Evolutionary conservation across 148 eudicot species (phyloP).

Genomic region (Nyssa sinensis): DNA sequence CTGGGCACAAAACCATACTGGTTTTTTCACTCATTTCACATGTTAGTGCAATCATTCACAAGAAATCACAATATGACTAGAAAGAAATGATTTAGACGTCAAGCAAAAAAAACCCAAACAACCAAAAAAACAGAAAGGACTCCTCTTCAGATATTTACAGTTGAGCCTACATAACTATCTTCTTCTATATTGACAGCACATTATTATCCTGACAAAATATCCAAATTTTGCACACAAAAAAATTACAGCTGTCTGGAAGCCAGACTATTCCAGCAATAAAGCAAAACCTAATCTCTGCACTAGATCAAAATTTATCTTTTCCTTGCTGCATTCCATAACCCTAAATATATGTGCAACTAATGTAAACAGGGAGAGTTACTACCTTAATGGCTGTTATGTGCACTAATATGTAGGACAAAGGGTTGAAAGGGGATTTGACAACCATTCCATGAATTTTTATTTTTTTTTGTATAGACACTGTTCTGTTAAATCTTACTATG

Average conservation of each 20-base stretch:
- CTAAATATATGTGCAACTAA: background rate
- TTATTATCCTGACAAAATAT: background rate
- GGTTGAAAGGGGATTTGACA: background rate
- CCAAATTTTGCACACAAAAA: background rate
- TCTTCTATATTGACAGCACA: background rate
- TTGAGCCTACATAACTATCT: background rate
- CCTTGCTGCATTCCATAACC: background rate
- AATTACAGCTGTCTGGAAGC: background rate
- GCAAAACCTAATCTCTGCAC: background rate
- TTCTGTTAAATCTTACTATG: background rate
- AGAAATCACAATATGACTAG: too few species aligned
- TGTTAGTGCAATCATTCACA: too few species aligned
- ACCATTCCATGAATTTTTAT: background rate
- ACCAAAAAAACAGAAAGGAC: background rate
- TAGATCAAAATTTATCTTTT: background rate
- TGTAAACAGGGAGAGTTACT: background rate
- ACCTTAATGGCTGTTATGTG: background rate
- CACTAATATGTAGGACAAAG: background rate
- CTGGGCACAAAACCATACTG: too few species aligned
- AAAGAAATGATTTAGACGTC: too few species aligned
- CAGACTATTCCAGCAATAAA: background rate
- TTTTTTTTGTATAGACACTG: too few species aligned
- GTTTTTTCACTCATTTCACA: too few species aligned
- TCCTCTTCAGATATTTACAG: background rate
- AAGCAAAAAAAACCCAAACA: too few species aligned